Conservation (phyloP, 805 yeast genomes). For the Candida boidinii region DNA sequence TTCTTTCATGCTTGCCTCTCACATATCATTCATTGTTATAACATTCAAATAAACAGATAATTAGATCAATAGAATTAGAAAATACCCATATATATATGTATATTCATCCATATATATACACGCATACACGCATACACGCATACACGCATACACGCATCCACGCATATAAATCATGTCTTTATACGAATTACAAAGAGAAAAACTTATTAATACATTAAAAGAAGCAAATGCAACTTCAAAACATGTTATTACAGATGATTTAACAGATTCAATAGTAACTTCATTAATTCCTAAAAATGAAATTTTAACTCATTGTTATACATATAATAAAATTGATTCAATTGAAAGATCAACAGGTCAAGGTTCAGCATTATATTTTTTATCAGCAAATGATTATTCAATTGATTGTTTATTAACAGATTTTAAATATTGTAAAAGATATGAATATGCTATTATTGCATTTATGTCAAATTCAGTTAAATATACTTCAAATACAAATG, state of each 20-base stretch:
- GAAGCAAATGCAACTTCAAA: slow-evolving; percentile 14
- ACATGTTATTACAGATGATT: slow-evolving; percentile 22
- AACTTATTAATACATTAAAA: slow-evolving; percentile 11
- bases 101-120: no score
- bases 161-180: no score
- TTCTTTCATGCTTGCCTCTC: no score
- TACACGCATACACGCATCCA: no score
- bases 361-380: slow-evolving; percentile 67
- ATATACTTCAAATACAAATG: no score
- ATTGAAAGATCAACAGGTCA: slow-evolving; percentile 19
- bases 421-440: slow-evolving; percentile 58
- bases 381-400: slow-evolving; percentile 59
- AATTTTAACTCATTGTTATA: slow-evolving; percentile 20
- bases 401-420: slow-evolving; percentile 76
- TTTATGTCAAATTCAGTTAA: no score
- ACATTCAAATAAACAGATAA: no score
- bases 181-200: no score
- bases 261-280: slow-evolving; percentile 18
- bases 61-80: no score
- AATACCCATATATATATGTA: no score
- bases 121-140: no score
- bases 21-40: no score
- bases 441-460: slow-evolving; percentile 68
- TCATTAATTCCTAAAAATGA: slow-evolving; percentile 17
- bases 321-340: slow-evolving; percentile 21